These are phyloP conservation scores for Pyrenopolyporus hunteri DNA, from an alignment of 495 filamentous ascomycete species.

Conservation along the genomic window DNA sequence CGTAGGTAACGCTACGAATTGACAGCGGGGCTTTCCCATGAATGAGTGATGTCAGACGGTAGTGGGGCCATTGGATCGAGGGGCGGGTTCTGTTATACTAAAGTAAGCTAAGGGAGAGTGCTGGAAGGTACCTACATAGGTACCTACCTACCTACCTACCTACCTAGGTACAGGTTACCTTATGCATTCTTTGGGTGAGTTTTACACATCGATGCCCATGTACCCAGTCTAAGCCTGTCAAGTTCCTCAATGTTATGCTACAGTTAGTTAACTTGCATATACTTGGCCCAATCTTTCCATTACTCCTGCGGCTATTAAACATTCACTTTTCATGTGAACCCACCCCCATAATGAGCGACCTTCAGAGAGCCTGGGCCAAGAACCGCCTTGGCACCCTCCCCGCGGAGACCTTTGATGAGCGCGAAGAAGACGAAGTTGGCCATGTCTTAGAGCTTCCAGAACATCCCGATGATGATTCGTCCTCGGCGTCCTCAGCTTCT, in stretches of 20 bases:
- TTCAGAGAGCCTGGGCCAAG: constrained; percentile 84
- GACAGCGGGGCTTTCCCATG: too few relatives aligned
- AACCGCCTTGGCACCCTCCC: constrained; percentile 73
- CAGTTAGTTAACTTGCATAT: constrained; percentile 3
- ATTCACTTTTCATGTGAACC: background rate
- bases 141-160: background rate
- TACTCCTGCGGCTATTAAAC: constrained; percentile 6
- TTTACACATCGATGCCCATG: background rate
- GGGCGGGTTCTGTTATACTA: too few relatives aligned
- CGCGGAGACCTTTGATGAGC: constrained; percentile 55
- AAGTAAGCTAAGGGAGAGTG: too few relatives aligned
- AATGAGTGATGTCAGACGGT: constrained; percentile 2
- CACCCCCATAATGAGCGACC: constrained; percentile 72
- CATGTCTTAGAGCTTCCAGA: constrained; percentile 47
- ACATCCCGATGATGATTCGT: constrained; percentile 71
- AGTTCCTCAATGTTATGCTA: background rate
- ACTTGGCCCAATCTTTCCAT: constrained; percentile 1
- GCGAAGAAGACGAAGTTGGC: constrained; percentile 60
- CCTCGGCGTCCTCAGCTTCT: constrained; percentile 76
- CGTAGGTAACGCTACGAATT: background rate
- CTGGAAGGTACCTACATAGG: background rate
- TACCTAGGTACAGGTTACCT: background rate
- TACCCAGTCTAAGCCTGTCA: background rate
- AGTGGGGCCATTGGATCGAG: background rate
- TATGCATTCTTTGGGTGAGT: background rate